Percentiles rank a stretch among this genome's conserved stretches.
These are phyloP conservation scores for Colletotrichum horii DNA, from an alignment of 2,329 filamentous ascomycete species.

Conservation along the genomic window DNA sequence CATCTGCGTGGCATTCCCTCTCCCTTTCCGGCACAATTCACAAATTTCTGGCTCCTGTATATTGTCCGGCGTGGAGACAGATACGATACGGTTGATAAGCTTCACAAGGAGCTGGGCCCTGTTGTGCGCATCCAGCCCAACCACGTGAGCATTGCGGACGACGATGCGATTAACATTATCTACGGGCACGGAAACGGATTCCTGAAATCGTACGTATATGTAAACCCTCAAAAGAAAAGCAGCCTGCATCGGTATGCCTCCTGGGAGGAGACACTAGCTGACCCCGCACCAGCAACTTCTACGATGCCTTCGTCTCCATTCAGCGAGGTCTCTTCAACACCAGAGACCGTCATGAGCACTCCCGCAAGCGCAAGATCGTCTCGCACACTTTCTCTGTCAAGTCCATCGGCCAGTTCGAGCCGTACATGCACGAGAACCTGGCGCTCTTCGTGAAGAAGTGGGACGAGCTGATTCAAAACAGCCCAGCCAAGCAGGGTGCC, in stretches of 20 bases:
- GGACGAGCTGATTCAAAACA: slow-evolving; percentile 56
- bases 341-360: slow-evolving; percentile 79
- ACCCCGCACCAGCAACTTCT: slow-evolving; percentile 69
- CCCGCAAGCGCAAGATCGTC: slow-evolving; percentile 87
- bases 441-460: slow-evolving; percentile 76
- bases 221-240: neutral
- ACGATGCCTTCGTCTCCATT: slow-evolving; percentile 91
- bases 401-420: slow-evolving; percentile 83
- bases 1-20: slow-evolving; percentile 62
- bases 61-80: slow-evolving; percentile 69
- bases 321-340: slow-evolving; percentile 89
- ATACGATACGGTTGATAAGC: slow-evolving; percentile 68
- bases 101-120: slow-evolving; percentile 79
- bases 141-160: slow-evolving; percentile 83
- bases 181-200: slow-evolving; percentile 84
- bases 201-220: slow-evolving; percentile 64
- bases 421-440: slow-evolving; percentile 84
- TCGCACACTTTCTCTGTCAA: slow-evolving; percentile 87
- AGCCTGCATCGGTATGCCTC: too few relatives aligned
- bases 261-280: neutral
- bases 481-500: slow-evolving; percentile 42
- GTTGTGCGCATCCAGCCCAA: slow-evolving; percentile 84
- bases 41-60: slow-evolving; percentile 80
- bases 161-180: slow-evolving; percentile 74
- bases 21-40: slow-evolving; percentile 69